Evolutionary conservation across 139 green algal genomes (phyloP).

Genomic region (Coccomyxa sp.): DNA sequence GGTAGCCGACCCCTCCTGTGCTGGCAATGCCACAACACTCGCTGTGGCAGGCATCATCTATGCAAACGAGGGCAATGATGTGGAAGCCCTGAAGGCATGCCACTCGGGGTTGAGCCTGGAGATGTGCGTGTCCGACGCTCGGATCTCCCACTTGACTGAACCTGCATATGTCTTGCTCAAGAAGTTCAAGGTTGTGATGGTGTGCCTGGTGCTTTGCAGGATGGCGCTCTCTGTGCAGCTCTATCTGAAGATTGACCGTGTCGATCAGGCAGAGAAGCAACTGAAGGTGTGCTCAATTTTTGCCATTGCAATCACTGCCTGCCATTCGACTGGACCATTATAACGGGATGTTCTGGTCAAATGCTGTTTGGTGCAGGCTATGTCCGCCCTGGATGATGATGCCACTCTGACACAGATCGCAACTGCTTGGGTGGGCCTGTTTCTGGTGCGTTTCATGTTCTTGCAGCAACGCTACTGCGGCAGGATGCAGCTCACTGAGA

Average conservation of each 20-base stretch:
- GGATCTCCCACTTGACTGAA: neutral
- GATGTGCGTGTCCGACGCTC: slow-evolving; percentile 45
- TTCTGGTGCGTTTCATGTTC: slow-evolving; percentile 49
- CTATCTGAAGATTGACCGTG: slow-evolving; percentile 86
- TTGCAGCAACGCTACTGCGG: neutral
- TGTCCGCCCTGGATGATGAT: slow-evolving; percentile 91
- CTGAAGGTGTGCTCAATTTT: slow-evolving; percentile 47
- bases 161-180: neutral
- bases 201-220: slow-evolving; percentile 6
- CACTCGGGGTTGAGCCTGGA: slow-evolving; percentile 69
- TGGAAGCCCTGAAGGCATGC: slow-evolving; percentile 88
- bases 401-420: slow-evolving; percentile 92
- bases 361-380: slow-evolving; percentile 40
- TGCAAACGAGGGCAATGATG: slow-evolving; percentile 79
- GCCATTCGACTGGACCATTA: too few relatives aligned
- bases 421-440: slow-evolving; percentile 85
- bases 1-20: slow-evolving; percentile 69
- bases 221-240: slow-evolving; percentile 77
- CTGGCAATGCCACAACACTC: slow-evolving; percentile 73
- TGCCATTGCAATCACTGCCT: too few relatives aligned
- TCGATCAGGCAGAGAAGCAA: slow-evolving; percentile 87
- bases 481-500: neutral
- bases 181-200: neutral
- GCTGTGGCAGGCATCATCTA: slow-evolving; percentile 79
- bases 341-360: too few relatives aligned